phyloP scores from a whole-genome alignment of 2,329 filamentous ascomycete genomes.

The Fusarium luffae region DNA sequence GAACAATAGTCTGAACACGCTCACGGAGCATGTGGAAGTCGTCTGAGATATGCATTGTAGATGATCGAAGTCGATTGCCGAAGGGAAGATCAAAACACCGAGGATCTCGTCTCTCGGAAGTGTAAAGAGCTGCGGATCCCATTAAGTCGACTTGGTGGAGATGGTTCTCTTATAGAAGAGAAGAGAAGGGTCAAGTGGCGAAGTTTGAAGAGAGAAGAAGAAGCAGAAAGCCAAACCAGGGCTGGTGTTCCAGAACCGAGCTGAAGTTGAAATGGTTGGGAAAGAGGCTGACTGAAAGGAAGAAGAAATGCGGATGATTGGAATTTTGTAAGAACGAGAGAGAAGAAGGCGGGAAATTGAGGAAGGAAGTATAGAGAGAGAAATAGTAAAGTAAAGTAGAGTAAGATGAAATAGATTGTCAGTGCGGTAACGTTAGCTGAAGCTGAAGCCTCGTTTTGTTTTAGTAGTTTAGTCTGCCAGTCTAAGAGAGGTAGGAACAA shows the following conservation, averaged over 20 bases:
- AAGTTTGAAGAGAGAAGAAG: background rate
- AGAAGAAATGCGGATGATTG: slow-evolving; percentile 1
- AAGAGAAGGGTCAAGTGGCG: slow-evolving; percentile 6
- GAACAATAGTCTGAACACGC: slow-evolving; percentile 58
- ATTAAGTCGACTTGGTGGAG: slow-evolving; percentile 17
- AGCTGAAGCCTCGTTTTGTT: slow-evolving; percentile 10
- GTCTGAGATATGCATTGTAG: slow-evolving; percentile 52
- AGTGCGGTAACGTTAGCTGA: background rate
- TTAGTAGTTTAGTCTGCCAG: slow-evolving; percentile 13
- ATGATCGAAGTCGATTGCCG: slow-evolving; percentile 25
- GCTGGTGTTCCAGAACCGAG: slow-evolving; percentile 1
- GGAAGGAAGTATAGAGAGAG: slow-evolving; percentile 8
- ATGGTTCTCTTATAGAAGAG: slow-evolving; percentile 13
- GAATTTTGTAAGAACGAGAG: slow-evolving; percentile 12
- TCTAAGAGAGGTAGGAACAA: slow-evolving; percentile 14
- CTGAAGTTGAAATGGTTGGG: slow-evolving; percentile 4
- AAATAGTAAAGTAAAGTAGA: background rate
- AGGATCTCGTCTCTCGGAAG: slow-evolving; percentile 38
- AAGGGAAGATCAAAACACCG: slow-evolving; percentile 26
- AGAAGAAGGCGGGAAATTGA: slow-evolving; percentile 11
- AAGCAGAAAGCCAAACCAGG: slow-evolving; percentile 2
- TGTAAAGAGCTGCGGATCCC: slow-evolving; percentile 14
- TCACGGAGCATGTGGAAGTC: slow-evolving; percentile 58
- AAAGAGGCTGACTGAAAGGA: slow-evolving; percentile 21
- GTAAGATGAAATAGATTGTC: background rate